Evolutionary conservation across 768 basidiomycete species (phyloP), one percentile per base, ranked within the genome.

Genomic region (Termitomyces sp.): DNA sequence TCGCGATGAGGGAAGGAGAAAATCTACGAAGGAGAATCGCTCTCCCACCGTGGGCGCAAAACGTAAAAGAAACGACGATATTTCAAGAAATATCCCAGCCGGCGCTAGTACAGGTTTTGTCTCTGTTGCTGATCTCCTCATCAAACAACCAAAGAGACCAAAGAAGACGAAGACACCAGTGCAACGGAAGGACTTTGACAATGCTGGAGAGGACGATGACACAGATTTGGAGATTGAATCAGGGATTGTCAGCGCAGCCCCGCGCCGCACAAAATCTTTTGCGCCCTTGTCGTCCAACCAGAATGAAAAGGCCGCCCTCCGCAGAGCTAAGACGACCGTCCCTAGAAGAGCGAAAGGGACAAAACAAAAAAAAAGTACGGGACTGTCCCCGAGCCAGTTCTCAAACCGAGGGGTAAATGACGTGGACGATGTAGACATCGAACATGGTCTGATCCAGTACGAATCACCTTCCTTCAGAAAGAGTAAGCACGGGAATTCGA

Each of bases 101-200:
- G 86, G 86, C n/a, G 90, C 90, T 4, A 77, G 76, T 61, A 81
- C 76, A 2, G 85, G 86, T 1, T 94, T 94, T 68, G 82, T 92
- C 20, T 79, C 77, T 34, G 92, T 85, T 12, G 79, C 79, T 2
- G 79, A 87, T 24, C 72, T 92, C 52, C 61, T 90, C 22, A 74
- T 76, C 57, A 90, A 85, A 61, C 48, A 85, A 61, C 48, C 72
- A 8, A 71, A 71, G 63, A 71, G 79, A 68, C 72, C 78, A 74
- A 76, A 80, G 66, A 68, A 79, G 58, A 60, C 64, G 37, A 65
- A 69, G 26, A 37, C 64, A 20, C 52, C 68, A n/a, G 18, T 56
- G 32, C 41, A 29, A 22, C 57, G 31, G 43, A 72, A 72, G 59
- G 70, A 77, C 47, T 81, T 87, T 39, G 80, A 86, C 31, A 69